Base-by-base conservation (phyloP, 139 green algal species). In the Cymbomonas tetramitiformis region DNA sequence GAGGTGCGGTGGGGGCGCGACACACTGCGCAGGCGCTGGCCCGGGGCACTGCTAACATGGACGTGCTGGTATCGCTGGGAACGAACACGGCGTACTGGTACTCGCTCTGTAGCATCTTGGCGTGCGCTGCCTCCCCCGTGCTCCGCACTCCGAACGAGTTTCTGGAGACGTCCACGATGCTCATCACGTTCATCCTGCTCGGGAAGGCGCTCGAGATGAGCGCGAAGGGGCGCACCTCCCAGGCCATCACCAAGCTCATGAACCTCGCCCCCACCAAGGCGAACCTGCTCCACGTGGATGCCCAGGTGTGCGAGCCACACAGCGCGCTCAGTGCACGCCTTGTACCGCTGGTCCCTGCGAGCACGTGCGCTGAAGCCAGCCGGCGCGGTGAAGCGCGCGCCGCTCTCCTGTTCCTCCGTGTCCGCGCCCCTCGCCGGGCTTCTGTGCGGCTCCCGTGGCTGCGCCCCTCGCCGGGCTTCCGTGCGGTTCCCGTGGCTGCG, bases 141-240 rank as follows among this genome's bases (percentile, higher is more conserved):
- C 43, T 50, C 46, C 41, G 23, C 18, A n/a, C n/a, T n/a, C n/a
- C n/a, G n/a, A 49, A 59, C 38, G 86, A 96, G 52, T 97, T 96
- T 61, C 97, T 98, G 48, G 92, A 99, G 66, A 99, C 92, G 0
- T 69, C 52, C 25, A 86, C 90, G 15, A 95, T 97, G 82, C 73
- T 99, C 23, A 93, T 97, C 67, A 91, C 84, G 2, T 90, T 97
- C 64, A 88, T 99, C 38, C 72, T 94, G 26, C 68, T 96, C 32
- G 91, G 91, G 25, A 94, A 94, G 67, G 90, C 85, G 58, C 58
- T 94, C 33, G 84, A 91, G 62, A 48, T 66, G 12, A 18, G 57
- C 1, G 80, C 83, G 48, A 86, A 85, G 61, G 82, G 75, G 19
- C 67, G 67, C 32, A 95, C 88, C 18, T 86, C 70, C 4, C 81